Conservation (phyloP, 1,284 basidiomycete genomes). For the Fomitopsis pinicola region DNA sequence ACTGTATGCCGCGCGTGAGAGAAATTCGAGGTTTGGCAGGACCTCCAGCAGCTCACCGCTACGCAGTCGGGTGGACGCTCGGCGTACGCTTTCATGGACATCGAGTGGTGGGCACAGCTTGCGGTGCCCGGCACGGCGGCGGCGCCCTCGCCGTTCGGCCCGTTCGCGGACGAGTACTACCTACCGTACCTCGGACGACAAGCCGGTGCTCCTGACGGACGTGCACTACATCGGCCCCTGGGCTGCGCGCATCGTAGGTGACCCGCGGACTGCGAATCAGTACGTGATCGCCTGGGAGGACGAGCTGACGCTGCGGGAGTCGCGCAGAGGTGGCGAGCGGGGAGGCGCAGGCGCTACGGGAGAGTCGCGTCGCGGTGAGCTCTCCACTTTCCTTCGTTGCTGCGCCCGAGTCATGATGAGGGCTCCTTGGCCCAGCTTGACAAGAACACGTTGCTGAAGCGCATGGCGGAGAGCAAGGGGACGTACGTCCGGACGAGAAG, state of each 20-base stretch:
- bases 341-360: slow-evolving; percentile 11
- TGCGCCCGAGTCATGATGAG: neutral
- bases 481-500: neutral
- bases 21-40: slow-evolving; percentile 19
- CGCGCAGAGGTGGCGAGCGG: slow-evolving; percentile 13
- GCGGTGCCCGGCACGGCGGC: slow-evolving; percentile 9
- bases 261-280: slow-evolving; percentile 21
- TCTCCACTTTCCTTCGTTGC: too few relatives aligned
- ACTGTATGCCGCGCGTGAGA: neutral
- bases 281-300: slow-evolving; percentile 27
- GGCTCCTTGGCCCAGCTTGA: neutral
- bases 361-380: slow-evolving; percentile 1
- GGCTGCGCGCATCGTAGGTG: slow-evolving; percentile 20
- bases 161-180: neutral
- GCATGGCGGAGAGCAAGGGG: neutral
- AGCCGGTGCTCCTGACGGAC: slow-evolving; percentile 16
- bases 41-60: slow-evolving; percentile 13
- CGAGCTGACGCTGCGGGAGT: slow-evolving; percentile 16
- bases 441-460: slow-evolving; percentile 6
- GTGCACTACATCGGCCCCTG: slow-evolving; percentile 16
- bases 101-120: slow-evolving; percentile 24
- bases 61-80: neutral
- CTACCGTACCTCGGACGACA: slow-evolving; percentile 7
- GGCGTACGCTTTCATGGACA: slow-evolving; percentile 21
- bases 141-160: neutral